Evolutionary conservation across 257 asterid genomes (phyloP).

Genomic region (Solanum chaucha): DNA sequence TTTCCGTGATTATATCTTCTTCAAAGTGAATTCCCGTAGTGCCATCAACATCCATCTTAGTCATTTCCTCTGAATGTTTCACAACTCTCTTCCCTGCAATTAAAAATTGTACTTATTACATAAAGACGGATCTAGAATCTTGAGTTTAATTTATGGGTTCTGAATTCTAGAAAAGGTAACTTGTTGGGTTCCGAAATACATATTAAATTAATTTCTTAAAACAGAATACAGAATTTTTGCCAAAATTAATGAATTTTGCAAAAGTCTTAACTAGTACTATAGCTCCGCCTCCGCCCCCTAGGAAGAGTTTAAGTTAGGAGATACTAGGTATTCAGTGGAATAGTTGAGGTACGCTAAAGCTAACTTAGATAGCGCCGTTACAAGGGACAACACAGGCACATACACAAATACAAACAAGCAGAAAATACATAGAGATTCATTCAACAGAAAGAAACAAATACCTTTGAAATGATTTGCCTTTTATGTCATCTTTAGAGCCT

Average conservation of each 20-base stretch:
- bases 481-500: background rate
- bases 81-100: background rate
- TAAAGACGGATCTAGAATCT: background rate
- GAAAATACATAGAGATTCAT: background rate
- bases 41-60: background rate
- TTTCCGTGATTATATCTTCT: background rate
- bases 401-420: background rate
- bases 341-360: background rate
- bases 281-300: background rate
- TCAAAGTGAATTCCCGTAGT: background rate
- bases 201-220: background rate
- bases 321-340: background rate
- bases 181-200: background rate
- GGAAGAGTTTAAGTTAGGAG: background rate
- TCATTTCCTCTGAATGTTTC: background rate
- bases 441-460: background rate
- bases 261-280: background rate
- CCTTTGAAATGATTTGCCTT: background rate
- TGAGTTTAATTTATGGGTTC: background rate
- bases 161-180: background rate
- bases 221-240: background rate
- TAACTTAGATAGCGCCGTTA: background rate
- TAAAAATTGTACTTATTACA: background rate
- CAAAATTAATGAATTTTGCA: background rate
- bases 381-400: background rate